Conservation (phyloP, 2,329 filamentous ascomycete species). For the Bimuria novae-zelandiae region DNA sequence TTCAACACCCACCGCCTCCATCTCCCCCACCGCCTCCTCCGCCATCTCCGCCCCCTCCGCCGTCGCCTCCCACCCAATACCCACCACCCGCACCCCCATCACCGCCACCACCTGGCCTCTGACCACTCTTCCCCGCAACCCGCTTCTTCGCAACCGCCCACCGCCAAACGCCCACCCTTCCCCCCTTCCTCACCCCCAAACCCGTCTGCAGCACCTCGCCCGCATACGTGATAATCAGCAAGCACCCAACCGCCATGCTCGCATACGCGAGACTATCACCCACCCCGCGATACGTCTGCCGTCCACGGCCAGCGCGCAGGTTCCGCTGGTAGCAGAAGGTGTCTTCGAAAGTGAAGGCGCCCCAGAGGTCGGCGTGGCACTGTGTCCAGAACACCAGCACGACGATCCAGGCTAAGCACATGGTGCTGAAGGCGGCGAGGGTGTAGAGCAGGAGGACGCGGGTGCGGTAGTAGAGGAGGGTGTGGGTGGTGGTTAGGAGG, state of each 20-base stretch:
- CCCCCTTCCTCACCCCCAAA: neutral
- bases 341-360: neutral
- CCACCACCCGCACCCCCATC: neutral
- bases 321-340: slow-evolving; percentile 1
- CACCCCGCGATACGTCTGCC: neutral
- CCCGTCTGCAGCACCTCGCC: neutral
- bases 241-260: neutral
- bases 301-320: neutral
- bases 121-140: neutral
- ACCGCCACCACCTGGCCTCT: neutral
- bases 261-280: neutral
- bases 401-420: neutral
- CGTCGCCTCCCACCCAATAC: neutral
- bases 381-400: neutral
- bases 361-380: slow-evolving; percentile 2
- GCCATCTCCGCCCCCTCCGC: neutral
- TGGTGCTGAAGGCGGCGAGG: neutral
- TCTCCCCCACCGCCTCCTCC: slow-evolving; percentile 3
- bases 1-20: slow-evolving; percentile 1
- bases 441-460: neutral
- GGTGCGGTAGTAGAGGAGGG: neutral
- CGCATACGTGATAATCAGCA: neutral
- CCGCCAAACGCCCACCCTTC: neutral
- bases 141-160: neutral
- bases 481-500: neutral